Conservation (phyloP, 2,329 filamentous ascomycete genomes). For the Bisporella sp. region DNA sequence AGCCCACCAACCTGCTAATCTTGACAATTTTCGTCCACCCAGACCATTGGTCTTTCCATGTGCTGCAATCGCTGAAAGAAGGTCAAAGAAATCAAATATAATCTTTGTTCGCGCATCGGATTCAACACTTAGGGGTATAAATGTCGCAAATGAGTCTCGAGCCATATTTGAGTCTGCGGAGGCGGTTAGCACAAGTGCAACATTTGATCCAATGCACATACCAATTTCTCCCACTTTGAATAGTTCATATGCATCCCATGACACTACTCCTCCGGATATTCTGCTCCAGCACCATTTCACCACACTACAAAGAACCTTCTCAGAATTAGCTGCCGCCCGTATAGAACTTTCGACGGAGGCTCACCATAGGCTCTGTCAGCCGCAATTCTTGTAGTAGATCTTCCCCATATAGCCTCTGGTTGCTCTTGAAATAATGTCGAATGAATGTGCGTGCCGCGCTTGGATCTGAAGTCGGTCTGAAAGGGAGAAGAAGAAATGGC, state of each 20-base stretch:
- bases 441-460: constrained; percentile 89
- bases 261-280: constrained; percentile 82
- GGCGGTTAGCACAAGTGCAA: not conserved
- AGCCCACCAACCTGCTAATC: constrained; percentile 97
- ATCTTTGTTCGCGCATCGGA: constrained; percentile 80
- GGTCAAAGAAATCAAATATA: constrained; percentile 94
- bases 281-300: constrained; percentile 99
- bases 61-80: constrained; percentile 83
- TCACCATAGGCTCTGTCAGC: constrained; percentile 88
- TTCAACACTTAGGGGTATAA: constrained; percentile 89
- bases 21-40: constrained; percentile 85
- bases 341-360: constrained; percentile 23
- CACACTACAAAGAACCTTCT: constrained; percentile 82
- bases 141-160: constrained; percentile 89
- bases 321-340: constrained; percentile 19
- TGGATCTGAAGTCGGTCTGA: constrained; percentile 86
- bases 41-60: constrained; percentile 91
- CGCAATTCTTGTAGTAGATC: constrained; percentile 76
- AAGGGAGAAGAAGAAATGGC: constrained; percentile 89
- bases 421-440: constrained; percentile 79
- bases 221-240: constrained; percentile 93
- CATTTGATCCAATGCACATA: constrained; percentile 34
- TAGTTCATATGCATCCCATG: constrained; percentile 94
- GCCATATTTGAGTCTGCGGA: constrained; percentile 78
- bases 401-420: constrained; percentile 60